Base-by-base conservation (phyloP, 2,329 filamentous ascomycete species). In the Neophaeococcomyces mojaviensis region DNA sequence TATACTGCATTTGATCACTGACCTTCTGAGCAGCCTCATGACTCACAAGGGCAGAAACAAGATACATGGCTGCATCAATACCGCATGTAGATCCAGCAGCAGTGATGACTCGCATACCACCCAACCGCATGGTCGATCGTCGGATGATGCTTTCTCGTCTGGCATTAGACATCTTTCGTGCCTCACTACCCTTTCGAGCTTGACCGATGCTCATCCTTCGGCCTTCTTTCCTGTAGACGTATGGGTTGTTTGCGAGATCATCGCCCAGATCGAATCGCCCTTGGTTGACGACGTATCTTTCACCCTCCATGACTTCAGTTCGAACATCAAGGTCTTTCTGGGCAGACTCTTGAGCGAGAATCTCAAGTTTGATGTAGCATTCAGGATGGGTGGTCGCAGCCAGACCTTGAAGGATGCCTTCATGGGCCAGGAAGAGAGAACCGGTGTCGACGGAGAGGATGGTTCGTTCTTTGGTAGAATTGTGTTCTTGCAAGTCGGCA, bases 231-330 rank as follows among this genome's bases (percentile, higher is more conserved):
- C 78, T 81, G 59, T 85, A 77, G 63, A 92, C 82, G 68, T 90
- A 90, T 26, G 85, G 85, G 66, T 87, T 90, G 66, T 88, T 82
- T 52, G 89, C 84, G 60, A 85, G 79, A 60, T 89, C 80, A 4
- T 49, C 47, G 56, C 74, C 76, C 35, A 92, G 72, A 58, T 92
- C 86, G 64, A 90, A 94, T 57, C 87, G 84, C 49, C 88, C 81
- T 68, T 94, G 92, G 74, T 94, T 94, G 64, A 94, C 87, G 16
- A 94, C 86, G 62, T 92, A 94, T 60, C 86, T 78, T 60, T 76
- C 75, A 53, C 86, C 82, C 61, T 92, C 86, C 60, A 90, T 77
- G 53, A 92, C 84, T 60, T 92, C 86, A 58, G 85, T 88, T 61
- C 85, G 82, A 70, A 88, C 83, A 47, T 79, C 77, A 55, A 84